Percentiles rank a stretch among this genome's conserved stretches.
phyloP scores from a whole-genome alignment of 73 alveolate species.

The Paramecium tetraurelia region DNA sequence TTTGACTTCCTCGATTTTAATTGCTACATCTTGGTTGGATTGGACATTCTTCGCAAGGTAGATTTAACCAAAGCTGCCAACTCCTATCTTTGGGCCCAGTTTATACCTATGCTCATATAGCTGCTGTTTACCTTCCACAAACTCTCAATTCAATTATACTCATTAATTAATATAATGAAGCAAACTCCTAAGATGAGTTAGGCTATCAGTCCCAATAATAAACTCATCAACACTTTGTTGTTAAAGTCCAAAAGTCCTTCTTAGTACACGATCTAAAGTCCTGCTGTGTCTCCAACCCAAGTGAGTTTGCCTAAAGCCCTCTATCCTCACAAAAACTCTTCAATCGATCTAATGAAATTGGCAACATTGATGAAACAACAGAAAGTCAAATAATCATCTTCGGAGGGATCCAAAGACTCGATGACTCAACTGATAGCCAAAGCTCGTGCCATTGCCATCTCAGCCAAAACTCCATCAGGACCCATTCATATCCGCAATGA shows the following conservation, averaged over 20 bases:
- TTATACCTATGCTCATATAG: slow-evolving; percentile 19
- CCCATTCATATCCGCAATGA: slow-evolving; percentile 37
- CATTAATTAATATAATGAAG: slow-evolving; percentile 33
- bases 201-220: slow-evolving; percentile 38
- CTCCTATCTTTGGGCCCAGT: slow-evolving; percentile 86
- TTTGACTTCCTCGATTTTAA: slow-evolving; percentile 74
- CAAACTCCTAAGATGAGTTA: slow-evolving; percentile 34
- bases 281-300: slow-evolving; percentile 34
- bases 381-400: neutral
- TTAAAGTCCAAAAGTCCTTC: slow-evolving; percentile 9
- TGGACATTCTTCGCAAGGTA: slow-evolving; percentile 83
- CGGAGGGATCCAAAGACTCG: neutral
- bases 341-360: slow-evolving; percentile 32
- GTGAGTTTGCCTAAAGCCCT: slow-evolving; percentile 20
- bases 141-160: slow-evolving; percentile 75
- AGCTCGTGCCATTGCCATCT: slow-evolving; percentile 38
- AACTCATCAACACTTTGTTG: neutral
- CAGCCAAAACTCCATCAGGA: neutral
- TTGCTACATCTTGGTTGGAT: slow-evolving; percentile 79
- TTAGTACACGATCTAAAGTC: slow-evolving; percentile 32
- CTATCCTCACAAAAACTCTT: slow-evolving; percentile 39
- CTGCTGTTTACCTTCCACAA: slow-evolving; percentile 69
- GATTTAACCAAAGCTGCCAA: slow-evolving; percentile 95
- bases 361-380: slow-evolving; percentile 41
- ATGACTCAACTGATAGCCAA: slow-evolving; percentile 43